Conservation (phyloP, 352 stramenopile genomes). For the Pythium grandisporangium region DNA sequence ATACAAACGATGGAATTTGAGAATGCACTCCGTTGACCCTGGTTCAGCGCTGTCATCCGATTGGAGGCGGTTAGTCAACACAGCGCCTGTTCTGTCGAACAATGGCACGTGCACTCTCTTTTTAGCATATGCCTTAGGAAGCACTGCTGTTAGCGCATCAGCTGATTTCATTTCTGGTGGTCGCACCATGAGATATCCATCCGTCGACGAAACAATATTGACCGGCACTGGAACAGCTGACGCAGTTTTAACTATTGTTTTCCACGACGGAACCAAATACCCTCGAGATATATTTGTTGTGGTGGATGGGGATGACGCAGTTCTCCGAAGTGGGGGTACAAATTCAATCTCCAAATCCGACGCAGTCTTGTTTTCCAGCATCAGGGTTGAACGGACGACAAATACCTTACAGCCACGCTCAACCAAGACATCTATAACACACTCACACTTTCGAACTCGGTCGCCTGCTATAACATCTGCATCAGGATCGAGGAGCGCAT, state of each 20-base stretch:
- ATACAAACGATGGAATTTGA: slow-evolving; percentile 76
- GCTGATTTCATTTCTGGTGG: slow-evolving; percentile 45
- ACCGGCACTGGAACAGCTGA: slow-evolving; percentile 59
- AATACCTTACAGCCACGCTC: slow-evolving; percentile 85
- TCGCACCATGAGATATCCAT: slow-evolving; percentile 65
- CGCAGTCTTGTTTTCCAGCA: slow-evolving; percentile 77
- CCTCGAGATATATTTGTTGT: slow-evolving; percentile 18
- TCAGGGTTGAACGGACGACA: slow-evolving; percentile 68
- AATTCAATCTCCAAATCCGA: slow-evolving; percentile 84
- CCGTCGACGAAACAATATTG: slow-evolving; percentile 60
- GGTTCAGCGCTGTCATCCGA: slow-evolving; percentile 1
- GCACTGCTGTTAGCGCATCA: slow-evolving; percentile 11
- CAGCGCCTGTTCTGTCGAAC: slow-evolving; percentile 30
- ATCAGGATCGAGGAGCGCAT: slow-evolving; percentile 62
- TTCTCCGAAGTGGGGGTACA: slow-evolving; percentile 34
- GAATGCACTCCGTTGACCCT: slow-evolving; percentile 18
- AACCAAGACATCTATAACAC: slow-evolving; percentile 77
- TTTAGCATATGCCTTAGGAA: slow-evolving; percentile 67
- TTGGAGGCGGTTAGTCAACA: not conserved
- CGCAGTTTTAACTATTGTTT: slow-evolving; percentile 43
- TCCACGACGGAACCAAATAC: slow-evolving; percentile 55
- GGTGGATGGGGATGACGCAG: too few species aligned
- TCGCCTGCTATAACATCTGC: slow-evolving; percentile 24
- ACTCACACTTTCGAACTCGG: slow-evolving; percentile 75
- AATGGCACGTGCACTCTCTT: slow-evolving; percentile 59